Base-by-base conservation (phyloP, 805 yeast species). In the Kodamaea kakaduensis region DNA sequence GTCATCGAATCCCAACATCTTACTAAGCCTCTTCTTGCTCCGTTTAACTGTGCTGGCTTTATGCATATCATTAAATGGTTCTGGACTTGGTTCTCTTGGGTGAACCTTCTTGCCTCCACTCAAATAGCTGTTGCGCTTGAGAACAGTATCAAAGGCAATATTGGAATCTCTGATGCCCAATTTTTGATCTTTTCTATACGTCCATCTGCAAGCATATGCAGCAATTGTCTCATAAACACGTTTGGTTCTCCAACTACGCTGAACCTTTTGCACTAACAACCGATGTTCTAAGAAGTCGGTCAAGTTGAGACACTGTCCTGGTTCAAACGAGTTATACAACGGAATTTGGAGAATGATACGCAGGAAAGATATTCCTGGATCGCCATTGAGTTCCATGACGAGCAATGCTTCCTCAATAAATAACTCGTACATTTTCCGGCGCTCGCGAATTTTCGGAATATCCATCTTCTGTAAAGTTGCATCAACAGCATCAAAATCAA, bases 291-390 rank as follows among this genome's bases (percentile, higher is more conserved):
- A 68, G 51, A 75, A 83, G 43, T 83, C 87, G 43, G 78, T 79
- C 52, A 84, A 67, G 32, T 81, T 81, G 43, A 86, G 65, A 56
- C 95, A 85, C 43, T 79, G 80, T 32, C 82, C 78, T 14, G 85
- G 81, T 44, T 85, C 82, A 61, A 87, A 84, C 29, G 80, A 69
- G 2, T 83, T 75, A 58, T 86, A 87, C 31, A 85, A 66, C 0
- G 96, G 95, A 24, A 88, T 66, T 45, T 77, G 79, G 19, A 77
- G 58, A 24, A 89, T 56, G 12, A 86, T 51, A 34, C 78, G 65
- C 9, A 74, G 69, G 57, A 87, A 87, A 3, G 79, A 68, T 6
- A 87, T 72, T 1, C 84, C 84, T 0, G 71, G 71, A n/a, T 71
- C 77, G 12, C 72, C 67, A 32, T 72, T 67, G 14, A 78, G 63